Evolutionary conservation across 805 yeast genomes (phyloP).

Genomic region (Saturnispora hagleri): DNA sequence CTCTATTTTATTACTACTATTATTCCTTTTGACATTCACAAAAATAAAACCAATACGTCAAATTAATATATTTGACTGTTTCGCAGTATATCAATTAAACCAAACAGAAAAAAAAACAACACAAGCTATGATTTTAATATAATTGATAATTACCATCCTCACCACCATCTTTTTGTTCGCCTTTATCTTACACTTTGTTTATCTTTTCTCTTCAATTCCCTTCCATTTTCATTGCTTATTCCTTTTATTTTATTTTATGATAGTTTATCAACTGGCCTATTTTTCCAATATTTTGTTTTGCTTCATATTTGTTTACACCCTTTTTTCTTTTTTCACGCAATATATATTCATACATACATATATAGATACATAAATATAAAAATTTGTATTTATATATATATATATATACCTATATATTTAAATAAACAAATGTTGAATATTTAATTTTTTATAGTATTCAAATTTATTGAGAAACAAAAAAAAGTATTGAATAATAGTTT

Average conservation of each 20-base stretch:
- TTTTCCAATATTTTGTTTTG: neutral
- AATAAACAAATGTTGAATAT: too few species aligned
- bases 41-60: neutral
- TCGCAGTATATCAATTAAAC: neutral
- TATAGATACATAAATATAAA: too few species aligned
- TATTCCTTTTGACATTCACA: neutral
- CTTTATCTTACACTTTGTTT: neutral
- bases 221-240: neutral
- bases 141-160: neutral
- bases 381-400: too few species aligned
- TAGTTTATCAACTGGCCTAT: neutral
- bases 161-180: neutral
- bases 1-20: neutral
- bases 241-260: neutral
- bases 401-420: too few species aligned
- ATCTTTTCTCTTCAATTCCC: neutral
- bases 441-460: too few species aligned
- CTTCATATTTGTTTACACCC: neutral
- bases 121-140: neutral
- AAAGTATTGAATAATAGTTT: neutral
- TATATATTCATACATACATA: neutral
- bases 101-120: neutral
- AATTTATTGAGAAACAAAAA: neutral
- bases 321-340: neutral
- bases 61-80: neutral